Evolutionary conservation across 176 grass and related monocot genomes (phyloP), one percentile per base, ranked within the genome.

Genomic region (Carex parvula): DNA sequence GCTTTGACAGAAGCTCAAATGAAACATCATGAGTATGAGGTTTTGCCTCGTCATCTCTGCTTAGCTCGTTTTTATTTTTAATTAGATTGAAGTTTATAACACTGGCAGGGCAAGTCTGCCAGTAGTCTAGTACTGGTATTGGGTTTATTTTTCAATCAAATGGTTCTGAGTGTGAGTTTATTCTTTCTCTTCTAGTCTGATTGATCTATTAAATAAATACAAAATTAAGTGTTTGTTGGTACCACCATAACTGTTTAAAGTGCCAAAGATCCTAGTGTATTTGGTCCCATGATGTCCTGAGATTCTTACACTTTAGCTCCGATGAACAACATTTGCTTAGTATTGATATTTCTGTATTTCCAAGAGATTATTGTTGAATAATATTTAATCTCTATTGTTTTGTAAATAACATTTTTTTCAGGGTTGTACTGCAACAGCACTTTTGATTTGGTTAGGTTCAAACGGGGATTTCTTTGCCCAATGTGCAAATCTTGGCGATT

Each of bases 401-500:
- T 24, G 54, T 52, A 42, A 80, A 81, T 64, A 81, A 66, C 44
- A 30, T 75, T 29, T 22, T 87, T 89, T 82, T 81, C 84, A 97
- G 94, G 94, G 94, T 61, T 97, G 94, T 89, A 97, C 94, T 72
- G 94, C 88, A 58, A 97, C 94, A 78, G 50, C 80, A 33, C 83
- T 97, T 81, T 88, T 97, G 86, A 88, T 94, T 87, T 94, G 94
- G 94, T 92, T 83, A 26, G 87, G 90, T 86, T 81, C 85, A 6
- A 88, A 94, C 21, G 92, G 86, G 74, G 84, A 91, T 80, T 90
- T 85, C 77, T 92, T 92, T 89, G 92, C 85, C 52, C 94, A 97
- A 79, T 97, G 94, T 79, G 94, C 94, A 37, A 97, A 97, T 84
- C 87, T 97, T 60, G 92, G 92, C 8, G 94, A 97, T 91, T 97